These are phyloP conservation scores for Clavulina sp. DNA, from an alignment of 768 basidiomycete species.

Conservation along the genomic window DNA sequence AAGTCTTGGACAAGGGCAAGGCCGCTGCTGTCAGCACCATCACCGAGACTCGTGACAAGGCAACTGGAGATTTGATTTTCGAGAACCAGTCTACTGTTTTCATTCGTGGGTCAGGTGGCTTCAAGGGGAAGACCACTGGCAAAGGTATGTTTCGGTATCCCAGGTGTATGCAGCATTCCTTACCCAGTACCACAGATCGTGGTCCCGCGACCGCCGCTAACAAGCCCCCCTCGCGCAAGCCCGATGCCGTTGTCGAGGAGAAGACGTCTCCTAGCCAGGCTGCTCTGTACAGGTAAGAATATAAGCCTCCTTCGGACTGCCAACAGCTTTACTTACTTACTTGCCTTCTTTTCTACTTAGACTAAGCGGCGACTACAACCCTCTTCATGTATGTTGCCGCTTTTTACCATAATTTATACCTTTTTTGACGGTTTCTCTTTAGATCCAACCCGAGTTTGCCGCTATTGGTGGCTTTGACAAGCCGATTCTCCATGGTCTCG, in stretches of 20 bases:
- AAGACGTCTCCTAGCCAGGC: constrained; percentile 70
- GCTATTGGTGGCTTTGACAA: constrained; percentile 87
- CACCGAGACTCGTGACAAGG: constrained; percentile 65
- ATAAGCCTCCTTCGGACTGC: neutral
- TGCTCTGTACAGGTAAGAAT: constrained; percentile 66
- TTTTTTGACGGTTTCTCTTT: constrained; percentile 1
- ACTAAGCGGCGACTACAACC: constrained; percentile 82
- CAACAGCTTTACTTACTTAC: no score
- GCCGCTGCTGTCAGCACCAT: constrained; percentile 74
- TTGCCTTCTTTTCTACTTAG: constrained; percentile 22
- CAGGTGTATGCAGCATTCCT: neutral
- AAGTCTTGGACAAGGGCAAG: constrained; percentile 83
- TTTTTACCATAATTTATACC: neutral
- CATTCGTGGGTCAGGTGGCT: constrained; percentile 88
- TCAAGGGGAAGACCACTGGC: constrained; percentile 78
- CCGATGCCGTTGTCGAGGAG: constrained; percentile 80
- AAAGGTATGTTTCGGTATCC: constrained; percentile 31
- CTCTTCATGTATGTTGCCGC: constrained; percentile 49
- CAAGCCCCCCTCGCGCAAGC: constrained; percentile 57
- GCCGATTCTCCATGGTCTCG: constrained; percentile 75
- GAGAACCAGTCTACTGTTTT: constrained; percentile 88
- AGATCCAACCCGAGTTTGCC: constrained; percentile 89
- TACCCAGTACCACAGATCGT: constrained; percentile 38
- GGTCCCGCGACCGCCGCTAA: constrained; percentile 77
- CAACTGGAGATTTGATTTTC: constrained; percentile 61